A percentile compares a stretch with the other conserved stretches of the same genome.
phyloP scores from a whole-genome alignment of 2,329 filamentous ascomycete genomes.

The Ilyonectria sp. region DNA sequence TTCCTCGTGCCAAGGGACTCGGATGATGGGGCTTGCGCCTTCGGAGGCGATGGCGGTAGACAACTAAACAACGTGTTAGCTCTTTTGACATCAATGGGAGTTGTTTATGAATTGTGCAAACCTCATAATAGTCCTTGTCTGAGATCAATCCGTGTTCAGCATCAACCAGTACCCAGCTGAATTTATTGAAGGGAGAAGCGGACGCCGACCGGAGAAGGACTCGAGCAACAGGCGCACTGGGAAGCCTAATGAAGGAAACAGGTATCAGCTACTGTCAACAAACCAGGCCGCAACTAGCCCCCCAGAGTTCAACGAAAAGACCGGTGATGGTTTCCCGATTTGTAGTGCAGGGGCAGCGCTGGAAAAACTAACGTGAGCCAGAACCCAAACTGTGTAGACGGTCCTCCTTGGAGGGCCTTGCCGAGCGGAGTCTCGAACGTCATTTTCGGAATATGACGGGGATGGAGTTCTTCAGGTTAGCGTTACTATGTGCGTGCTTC shows the following conservation, averaged over 20 bases:
- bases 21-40: constrained; percentile 25
- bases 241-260: constrained; percentile 1
- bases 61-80: constrained; percentile 6
- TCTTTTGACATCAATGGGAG: not conserved
- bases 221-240: constrained; percentile 22
- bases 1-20: constrained; percentile 25
- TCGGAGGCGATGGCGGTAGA: constrained; percentile 16
- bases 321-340: no score
- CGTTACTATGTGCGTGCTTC: not conserved
- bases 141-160: constrained; percentile 30
- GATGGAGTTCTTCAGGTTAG: not conserved
- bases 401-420: constrained; percentile 1
- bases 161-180: constrained; percentile 26
- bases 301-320: no score
- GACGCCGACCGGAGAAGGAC: constrained; percentile 13
- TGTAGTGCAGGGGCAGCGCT: not conserved
- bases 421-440: constrained; percentile 16
- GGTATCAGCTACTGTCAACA: no score
- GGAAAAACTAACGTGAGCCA: constrained; percentile 26
- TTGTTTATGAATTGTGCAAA: not conserved
- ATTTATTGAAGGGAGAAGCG: constrained; percentile 9
- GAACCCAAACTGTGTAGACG: constrained; percentile 17
- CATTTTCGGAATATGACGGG: not conserved
- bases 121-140: constrained; percentile 32
- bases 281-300: no score